Base-by-base conservation (phyloP, 345 rosid genomes). In the Cardiospermum halicacabum region DNA sequence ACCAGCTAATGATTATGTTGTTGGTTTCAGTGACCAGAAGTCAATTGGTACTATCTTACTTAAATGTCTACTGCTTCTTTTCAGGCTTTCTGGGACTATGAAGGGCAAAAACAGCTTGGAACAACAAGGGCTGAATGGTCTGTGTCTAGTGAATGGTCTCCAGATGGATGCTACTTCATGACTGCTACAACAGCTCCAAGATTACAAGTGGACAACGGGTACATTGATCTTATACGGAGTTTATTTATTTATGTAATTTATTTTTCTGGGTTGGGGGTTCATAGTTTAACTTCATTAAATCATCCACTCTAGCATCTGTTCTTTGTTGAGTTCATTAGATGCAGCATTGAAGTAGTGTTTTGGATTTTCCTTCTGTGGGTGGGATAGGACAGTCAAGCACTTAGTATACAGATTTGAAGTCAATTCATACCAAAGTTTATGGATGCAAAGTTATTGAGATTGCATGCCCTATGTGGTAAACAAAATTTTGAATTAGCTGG, bases 131-230 rank as follows among this genome's bases (percentile, higher is more conserved):
- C 98, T 18, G 98, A 92, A 78, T 89, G 89, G 56, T 92, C 91
- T 56, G 96, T 92, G 4, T 78, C 86, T 62, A 83, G 87, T 75
- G 98, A 92, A 75, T 92, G 96, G 98, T 92, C 98, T 54, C 83
- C 96, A 1, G 96, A 89, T 82, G 98, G 98, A 48, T 55, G 77
- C 58, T 90, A 86, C 75, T 93, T 93, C 65, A 77, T 90, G 88
- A 93, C 98, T 64, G 96, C 98, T 49, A 86, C 98, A 75, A 90
- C 98, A 66, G 92, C 97, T 68, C 98, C 98, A 39, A 86, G 98
- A 76, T 91, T 86, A 56, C 93, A 88, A 76, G 84, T 93, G 45
- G 96, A 93, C 78, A 93, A 93, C 73, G 88, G 93, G 98, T 93
- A 88, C 72, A 88, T 39, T 68, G 53, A 65, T 62, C 16, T 50